Conservation (phyloP, 768 basidiomycete genomes). For the Kwoniella sp. region DNA sequence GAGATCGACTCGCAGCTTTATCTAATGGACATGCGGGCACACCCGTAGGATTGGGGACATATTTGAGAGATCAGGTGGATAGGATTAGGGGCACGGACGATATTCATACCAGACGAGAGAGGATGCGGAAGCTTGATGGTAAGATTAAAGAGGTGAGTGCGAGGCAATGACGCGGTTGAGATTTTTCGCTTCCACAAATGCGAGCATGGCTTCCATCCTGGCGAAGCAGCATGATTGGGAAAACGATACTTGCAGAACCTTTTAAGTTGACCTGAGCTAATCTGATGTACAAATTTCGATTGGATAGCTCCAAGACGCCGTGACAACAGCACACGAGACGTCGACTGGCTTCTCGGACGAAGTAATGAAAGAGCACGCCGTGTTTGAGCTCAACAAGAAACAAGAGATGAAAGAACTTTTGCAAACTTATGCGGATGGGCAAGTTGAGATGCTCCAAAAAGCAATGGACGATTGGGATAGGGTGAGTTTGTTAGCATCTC, state of each 20-base stretch:
- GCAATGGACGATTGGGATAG: conserved; percentile 98
- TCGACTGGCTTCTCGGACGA: conserved; percentile 96
- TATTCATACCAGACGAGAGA: conserved; percentile 86
- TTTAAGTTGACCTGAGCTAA: too few species aligned
- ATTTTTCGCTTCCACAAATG: too few species aligned
- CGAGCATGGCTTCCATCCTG: background rate
- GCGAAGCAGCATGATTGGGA: background rate
- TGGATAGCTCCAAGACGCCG: conserved; percentile 87
- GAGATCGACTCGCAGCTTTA: conserved; percentile 86
- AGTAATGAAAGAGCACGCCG: conserved; percentile 82
- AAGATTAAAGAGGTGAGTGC: conserved; percentile 88
- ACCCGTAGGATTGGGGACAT: conserved; percentile 74
- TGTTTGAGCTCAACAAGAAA: conserved; percentile 88
- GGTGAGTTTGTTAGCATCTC: too few species aligned
- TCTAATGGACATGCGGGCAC: conserved; percentile 84
- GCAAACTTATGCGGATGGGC: conserved; percentile 82
- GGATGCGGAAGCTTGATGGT: conserved; percentile 84
- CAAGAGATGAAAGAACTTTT: conserved; percentile 97
- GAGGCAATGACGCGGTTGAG: background rate
- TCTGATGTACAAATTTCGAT: background rate
- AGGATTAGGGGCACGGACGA: conserved; percentile 89
- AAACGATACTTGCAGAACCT: too few species aligned
- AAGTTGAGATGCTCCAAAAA: conserved; percentile 94
- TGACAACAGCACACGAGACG: conserved; percentile 90
- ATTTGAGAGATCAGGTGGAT: conserved; percentile 89